Evolutionary conservation across 1,284 basidiomycete genomes (phyloP), one percentile per base, ranked within the genome.

Genomic region (Mycena sp.): DNA sequence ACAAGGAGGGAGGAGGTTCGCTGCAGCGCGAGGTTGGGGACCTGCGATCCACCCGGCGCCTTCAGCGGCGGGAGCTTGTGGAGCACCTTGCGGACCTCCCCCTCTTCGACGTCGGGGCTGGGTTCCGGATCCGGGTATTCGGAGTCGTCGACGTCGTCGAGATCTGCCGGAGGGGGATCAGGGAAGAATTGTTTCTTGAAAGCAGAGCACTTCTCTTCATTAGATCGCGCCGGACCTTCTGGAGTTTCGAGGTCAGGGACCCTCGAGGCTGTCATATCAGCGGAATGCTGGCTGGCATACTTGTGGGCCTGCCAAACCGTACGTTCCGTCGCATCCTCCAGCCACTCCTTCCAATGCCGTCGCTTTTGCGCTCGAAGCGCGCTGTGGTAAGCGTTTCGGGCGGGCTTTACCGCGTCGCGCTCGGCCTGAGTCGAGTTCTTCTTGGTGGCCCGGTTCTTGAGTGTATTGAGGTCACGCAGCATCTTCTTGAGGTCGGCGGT

Each of bases 231-330:
- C 2, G 37, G 17, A 16, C 55, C 55, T 10, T 49, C 46, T 12
- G 55, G 25, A 4, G 46, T 41, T 11, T 35, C n/a, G 17, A 60
- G 58, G 19, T 53, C 32, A 10, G 49, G 50, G 43, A 52, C 14
- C 9, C 51, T 17, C 19, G 43, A 49, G 1, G 30, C 30, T 12
- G 37, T 38, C 17, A 43, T 35, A 4, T 35, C 23, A 7, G 41
- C 44, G 23, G 45, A 48, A n/a, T 48, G 21, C 10, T 58, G 32
- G 40, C 19, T 2, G 17, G 48, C 48, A 19, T 63, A 63, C 40
- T 51, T 49, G 40, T 32, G 29, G 2, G 61, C 61, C 28, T 50
- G 54, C 61, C 61, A 63, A 3, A 63, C 19, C n/a, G 45, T 40
- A n/a, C 40, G 12, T 16, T 58, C 54, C 6, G 48, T 50, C n/a